Evolutionary conservation across 768 basidiomycete species (phyloP), one percentile per base, ranked within the genome.

Genomic region (Kwoniella pini): DNA sequence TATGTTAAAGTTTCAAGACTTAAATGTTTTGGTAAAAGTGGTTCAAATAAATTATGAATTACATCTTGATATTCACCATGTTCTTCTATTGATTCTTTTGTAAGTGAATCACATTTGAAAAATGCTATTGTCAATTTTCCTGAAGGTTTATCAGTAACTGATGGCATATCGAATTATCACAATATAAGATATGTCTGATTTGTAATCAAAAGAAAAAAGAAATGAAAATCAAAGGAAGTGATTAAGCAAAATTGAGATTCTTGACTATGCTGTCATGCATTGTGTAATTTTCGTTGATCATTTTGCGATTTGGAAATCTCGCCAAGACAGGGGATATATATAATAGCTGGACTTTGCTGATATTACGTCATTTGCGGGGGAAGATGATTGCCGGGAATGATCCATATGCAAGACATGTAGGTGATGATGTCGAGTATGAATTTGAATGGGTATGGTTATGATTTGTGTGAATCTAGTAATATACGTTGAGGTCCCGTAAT

Each of bases 11-110:
- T 69, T 38, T 69, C 59, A 19, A 69, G 60, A 15, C 46, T 54
- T 21, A 72, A 45, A 31, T 66, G 63, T 24, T 51, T 27, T 6
- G 63, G 64, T 12, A 72, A 53, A 11, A 72, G 30, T 2, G 71
- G 71, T n/a, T 64, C 58, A 45, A 72, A 69, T 30, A 72, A 64
- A 44, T 72, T 72, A 53, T 72, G 68, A 2, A 69, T 24, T 52
- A 71, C 67, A 42, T 71, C 70, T 45, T 67, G 61, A 43, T 72
- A 72, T 39, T 63, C 63, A 12, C 71, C 71, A 31, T 72, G 68
- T n/a, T 53, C 21, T 33, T 64, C 59, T 1, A 51, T 54, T 15
- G 65, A 55, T 19, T 67, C 64, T 28, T 68, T 60, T 3, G 46
- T 45, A 4, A 72, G 55, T 24, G 62, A 58, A 54, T 72, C 71